Evolutionary conservation across 2,329 filamentous ascomycete genomes (phyloP).

Genomic region (Fusarium devonianum): DNA sequence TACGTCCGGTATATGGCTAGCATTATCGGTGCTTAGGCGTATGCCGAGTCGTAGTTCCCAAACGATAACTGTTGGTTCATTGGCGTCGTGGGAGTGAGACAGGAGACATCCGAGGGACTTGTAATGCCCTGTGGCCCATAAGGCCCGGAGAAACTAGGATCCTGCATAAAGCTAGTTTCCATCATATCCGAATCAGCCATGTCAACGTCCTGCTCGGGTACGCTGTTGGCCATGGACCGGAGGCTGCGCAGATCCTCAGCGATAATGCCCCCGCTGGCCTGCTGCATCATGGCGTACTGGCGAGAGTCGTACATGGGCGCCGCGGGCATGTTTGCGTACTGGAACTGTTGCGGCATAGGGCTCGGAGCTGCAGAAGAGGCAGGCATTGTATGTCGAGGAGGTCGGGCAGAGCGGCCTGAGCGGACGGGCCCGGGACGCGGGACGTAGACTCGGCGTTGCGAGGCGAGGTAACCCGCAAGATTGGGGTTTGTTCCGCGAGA

Average conservation of each 20-base stretch:
- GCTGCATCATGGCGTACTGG: constrained; percentile 43
- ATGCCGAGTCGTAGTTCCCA: constrained; percentile 24
- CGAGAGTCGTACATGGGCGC: constrained; percentile 41
- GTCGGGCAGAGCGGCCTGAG: constrained; percentile 43
- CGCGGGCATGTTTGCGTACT: constrained; percentile 32
- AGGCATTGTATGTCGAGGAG: constrained; percentile 38
- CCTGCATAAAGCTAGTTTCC: constrained; percentile 38
- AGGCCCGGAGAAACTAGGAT: constrained; percentile 30
- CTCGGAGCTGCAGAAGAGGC: constrained; percentile 21
- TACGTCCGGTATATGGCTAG: too few relatives aligned
- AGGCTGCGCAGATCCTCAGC: constrained; percentile 48
- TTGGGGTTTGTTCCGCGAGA: constrained; percentile 47
- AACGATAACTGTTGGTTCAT: constrained; percentile 27
- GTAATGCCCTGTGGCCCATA: constrained; percentile 37
- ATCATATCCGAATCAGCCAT: constrained; percentile 48
- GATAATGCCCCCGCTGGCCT: constrained; percentile 46
- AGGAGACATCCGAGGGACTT: constrained; percentile 31
- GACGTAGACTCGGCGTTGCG: constrained; percentile 47
- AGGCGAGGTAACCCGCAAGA: constrained; percentile 47
- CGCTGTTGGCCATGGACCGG: constrained; percentile 43
- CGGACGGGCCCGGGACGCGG: constrained; percentile 41
- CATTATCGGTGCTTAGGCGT: too few relatives aligned
- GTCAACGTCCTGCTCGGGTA: constrained; percentile 46
- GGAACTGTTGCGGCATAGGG: constrained; percentile 35
- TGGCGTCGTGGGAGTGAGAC: constrained; percentile 30